phyloP scores from a whole-genome alignment of 345 rosid species.

The Brassica rapa region DNA sequence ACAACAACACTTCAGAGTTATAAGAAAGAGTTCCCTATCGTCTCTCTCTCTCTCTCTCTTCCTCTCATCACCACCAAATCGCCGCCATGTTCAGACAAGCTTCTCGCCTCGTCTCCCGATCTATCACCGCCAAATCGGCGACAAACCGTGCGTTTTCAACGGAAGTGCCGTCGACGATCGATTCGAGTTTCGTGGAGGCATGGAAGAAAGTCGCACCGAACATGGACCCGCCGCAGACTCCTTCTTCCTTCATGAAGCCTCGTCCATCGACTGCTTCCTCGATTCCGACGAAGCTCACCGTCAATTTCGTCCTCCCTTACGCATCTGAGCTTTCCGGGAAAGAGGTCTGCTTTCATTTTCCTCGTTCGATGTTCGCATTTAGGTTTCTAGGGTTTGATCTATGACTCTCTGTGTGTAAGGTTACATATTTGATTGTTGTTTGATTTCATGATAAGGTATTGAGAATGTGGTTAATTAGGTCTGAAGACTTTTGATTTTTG shows the following conservation, averaged over 20 bases:
- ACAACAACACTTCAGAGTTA: constrained; percentile 24
- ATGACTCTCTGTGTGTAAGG: neutral
- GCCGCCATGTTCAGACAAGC: constrained; percentile 56
- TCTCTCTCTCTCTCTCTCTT: constrained; percentile 2
- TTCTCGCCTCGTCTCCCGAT: constrained; percentile 52
- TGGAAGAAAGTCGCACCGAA: constrained; percentile 78
- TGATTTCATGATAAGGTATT: neutral
- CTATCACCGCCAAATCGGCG: constrained; percentile 36
- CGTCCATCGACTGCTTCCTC: constrained; percentile 64
- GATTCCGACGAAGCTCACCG: constrained; percentile 78
- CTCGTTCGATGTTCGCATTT: neutral
- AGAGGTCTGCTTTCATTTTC: constrained; percentile 47
- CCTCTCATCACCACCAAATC: constrained; percentile 12
- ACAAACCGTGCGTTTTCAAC: constrained; percentile 52
- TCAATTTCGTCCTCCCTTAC: constrained; percentile 83
- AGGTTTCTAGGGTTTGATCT: constrained; percentile 23
- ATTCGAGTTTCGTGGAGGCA: constrained; percentile 54
- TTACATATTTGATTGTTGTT: neutral
- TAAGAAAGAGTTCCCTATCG: neutral
- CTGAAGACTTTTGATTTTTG: constrained; percentile 17
- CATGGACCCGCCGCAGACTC: constrained; percentile 82
- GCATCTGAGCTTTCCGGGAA: constrained; percentile 54
- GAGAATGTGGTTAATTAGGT: constrained; percentile 22
- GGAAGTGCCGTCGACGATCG: constrained; percentile 53
- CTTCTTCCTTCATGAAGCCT: constrained; percentile 64